Percentiles rank a stretch among this genome's conserved stretches.
phyloP scores from a whole-genome alignment of 2,329 filamentous ascomycete genomes.

The Alternaria novae-zelandiae region DNA sequence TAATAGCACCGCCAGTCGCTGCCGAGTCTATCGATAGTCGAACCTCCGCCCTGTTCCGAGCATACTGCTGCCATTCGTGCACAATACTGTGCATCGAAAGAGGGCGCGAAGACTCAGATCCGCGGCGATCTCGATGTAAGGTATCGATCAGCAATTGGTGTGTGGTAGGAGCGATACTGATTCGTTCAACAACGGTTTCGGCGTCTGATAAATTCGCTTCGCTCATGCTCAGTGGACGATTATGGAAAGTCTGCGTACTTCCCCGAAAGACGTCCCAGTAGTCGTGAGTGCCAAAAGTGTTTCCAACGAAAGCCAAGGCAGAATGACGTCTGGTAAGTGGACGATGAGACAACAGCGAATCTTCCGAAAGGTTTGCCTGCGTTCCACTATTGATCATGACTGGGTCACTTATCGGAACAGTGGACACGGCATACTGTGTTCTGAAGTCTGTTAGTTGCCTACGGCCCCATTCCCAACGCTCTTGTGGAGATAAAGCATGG shows the following conservation, averaged over 20 bases:
- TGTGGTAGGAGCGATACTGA: conserved; percentile 3
- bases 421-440: neutral
- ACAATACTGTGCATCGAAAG: conserved; percentile 2
- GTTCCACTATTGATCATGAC: conserved; percentile 10
- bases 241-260: neutral
- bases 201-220: conserved; percentile 14
- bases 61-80: conserved; percentile 12
- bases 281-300: neutral
- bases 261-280: conserved; percentile 5
- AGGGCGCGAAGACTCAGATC: conserved; percentile 11
- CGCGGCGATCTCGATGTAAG: conserved; percentile 5
- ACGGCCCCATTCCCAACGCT: conserved; percentile 24
- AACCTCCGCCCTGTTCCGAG: conserved; percentile 4
- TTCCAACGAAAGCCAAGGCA: conserved; percentile 3
- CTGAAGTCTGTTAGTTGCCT: conserved; percentile 26
- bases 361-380: neutral
- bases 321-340: conserved; percentile 7
- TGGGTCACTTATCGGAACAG: neutral
- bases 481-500: conserved; percentile 13
- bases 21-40: conserved; percentile 15
- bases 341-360: neutral
- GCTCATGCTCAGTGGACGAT: conserved; percentile 14
- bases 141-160: neutral
- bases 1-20: conserved; percentile 2
- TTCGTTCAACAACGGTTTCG: conserved; percentile 11